A percentile compares a stretch with the other conserved stretches of the same genome.
These are phyloP conservation scores for Mycena kentingensis DNA, from an alignment of 768 basidiomycete genomes.

Conservation along the genomic window DNA sequence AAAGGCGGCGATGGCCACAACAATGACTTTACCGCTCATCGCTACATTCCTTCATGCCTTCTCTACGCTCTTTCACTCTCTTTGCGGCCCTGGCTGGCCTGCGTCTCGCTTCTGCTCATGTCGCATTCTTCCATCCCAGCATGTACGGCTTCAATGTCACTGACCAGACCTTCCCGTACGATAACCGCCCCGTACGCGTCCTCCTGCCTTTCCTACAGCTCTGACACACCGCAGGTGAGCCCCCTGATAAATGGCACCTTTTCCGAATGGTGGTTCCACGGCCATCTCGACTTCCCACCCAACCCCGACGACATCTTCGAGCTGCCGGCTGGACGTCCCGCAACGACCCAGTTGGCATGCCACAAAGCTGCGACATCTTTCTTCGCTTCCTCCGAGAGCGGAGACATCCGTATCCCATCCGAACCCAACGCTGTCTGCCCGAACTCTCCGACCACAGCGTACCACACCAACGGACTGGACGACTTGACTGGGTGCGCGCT, in stretches of 20 bases:
- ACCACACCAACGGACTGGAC: slow-evolving; percentile 55
- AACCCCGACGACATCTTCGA: slow-evolving; percentile 56
- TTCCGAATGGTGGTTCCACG: slow-evolving; percentile 65
- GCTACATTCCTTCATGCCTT: slow-evolving; percentile 13
- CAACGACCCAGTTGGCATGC: slow-evolving; percentile 57
- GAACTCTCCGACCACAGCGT: slow-evolving; percentile 41
- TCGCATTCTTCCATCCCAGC: slow-evolving; percentile 54
- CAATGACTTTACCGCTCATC: too few species aligned
- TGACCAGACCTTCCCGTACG: slow-evolving; percentile 50
- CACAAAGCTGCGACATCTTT: slow-evolving; percentile 63
- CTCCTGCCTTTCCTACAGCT: not conserved
- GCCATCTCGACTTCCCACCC: slow-evolving; percentile 60
- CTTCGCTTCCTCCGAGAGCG: slow-evolving; percentile 53
- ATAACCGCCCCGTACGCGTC: slow-evolving; percentile 56
- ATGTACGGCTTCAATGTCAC: slow-evolving; percentile 78
- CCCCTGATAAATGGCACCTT: slow-evolving; percentile 52
- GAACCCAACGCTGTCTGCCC: slow-evolving; percentile 58
- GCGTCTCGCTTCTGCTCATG: slow-evolving; percentile 10
- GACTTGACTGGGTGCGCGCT: slow-evolving; percentile 68
- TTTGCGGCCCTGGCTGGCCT: slow-evolving; percentile 16
- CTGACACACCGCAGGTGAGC: slow-evolving; percentile 23
- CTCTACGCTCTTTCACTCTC: slow-evolving; percentile 11
- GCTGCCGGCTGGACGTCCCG: slow-evolving; percentile 58
- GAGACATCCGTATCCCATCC: slow-evolving; percentile 49
- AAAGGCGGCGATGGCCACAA: too few species aligned